These are phyloP conservation scores for Amyloporia xantha DNA, from an alignment of 768 basidiomycete species.

Conservation along the genomic window DNA sequence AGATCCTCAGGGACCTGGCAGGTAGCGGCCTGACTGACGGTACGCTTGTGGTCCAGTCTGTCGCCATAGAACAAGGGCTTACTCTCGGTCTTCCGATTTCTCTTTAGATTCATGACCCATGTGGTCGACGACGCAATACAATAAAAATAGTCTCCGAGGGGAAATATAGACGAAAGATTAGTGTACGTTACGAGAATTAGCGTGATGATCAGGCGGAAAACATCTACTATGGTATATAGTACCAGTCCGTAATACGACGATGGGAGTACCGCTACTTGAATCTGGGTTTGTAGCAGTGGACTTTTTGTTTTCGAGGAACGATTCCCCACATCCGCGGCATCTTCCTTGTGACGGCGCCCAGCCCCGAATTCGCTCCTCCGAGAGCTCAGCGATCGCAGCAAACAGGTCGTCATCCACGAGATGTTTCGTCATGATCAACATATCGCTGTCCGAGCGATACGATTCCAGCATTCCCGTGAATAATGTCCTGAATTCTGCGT, in stretches of 20 bases:
- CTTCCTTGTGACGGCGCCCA: conserved; percentile 48
- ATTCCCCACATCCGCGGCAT: conserved; percentile 49
- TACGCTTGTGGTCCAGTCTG: not conserved
- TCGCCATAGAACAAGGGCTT: not conserved
- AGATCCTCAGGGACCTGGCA: conserved; percentile 54
- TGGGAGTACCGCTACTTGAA: conserved; percentile 19
- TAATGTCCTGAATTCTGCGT: conserved; percentile 88
- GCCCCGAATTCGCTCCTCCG: conserved; percentile 51
- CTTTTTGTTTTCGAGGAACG: conserved; percentile 27
- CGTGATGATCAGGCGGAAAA: conserved; percentile 23
- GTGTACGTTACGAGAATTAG: conserved; percentile 23
- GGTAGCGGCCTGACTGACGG: conserved; percentile 33
- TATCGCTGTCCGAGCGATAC: conserved; percentile 87
- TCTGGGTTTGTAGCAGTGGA: conserved; percentile 7
- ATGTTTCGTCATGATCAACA: conserved; percentile 78
- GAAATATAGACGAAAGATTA: conserved; percentile 8
- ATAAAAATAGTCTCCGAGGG: not conserved
- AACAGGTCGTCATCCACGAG: conserved; percentile 81
- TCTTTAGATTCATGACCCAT: not conserved
- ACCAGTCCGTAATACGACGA: conserved; percentile 54
- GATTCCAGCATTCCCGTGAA: conserved; percentile 94
- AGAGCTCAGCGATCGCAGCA: conserved; percentile 55
- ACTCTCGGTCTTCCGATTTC: not conserved
- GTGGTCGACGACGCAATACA: not conserved
- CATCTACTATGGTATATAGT: conserved; percentile 49